Conservation (phyloP, 352 stramenopile genomes). For the Phytopythium vexans region DNA sequence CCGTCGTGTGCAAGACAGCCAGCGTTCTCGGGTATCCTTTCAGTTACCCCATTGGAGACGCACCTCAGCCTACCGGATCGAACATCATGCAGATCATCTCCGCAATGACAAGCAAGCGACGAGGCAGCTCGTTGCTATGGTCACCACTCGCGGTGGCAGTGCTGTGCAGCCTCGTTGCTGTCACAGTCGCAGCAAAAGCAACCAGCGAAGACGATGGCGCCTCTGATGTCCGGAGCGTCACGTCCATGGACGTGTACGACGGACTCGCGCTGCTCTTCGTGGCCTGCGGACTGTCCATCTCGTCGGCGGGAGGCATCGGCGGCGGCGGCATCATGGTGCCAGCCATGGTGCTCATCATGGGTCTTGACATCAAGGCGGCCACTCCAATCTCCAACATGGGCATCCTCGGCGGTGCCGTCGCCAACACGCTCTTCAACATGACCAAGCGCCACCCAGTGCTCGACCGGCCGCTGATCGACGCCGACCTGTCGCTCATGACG, state of each 20-base stretch:
- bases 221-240: slow-evolving; percentile 16
- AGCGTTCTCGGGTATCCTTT: too few species aligned
- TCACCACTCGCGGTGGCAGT: too few species aligned
- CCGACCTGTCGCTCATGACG: slow-evolving; percentile 44
- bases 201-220: slow-evolving; percentile 13
- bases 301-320: slow-evolving; percentile 42
- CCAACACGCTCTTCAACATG: slow-evolving; percentile 56
- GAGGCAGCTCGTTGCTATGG: too few species aligned
- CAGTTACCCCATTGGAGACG: too few species aligned
- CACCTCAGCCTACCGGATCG: too few species aligned
- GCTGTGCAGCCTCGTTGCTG: too few species aligned
- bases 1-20: too few species aligned
- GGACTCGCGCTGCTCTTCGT: slow-evolving; percentile 37
- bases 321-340: slow-evolving; percentile 45
- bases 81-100: too few species aligned
- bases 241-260: slow-evolving; percentile 30
- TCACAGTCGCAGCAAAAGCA: too few species aligned
- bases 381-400: slow-evolving; percentile 48
- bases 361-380: slow-evolving; percentile 57
- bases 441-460: slow-evolving; percentile 44
- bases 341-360: slow-evolving; percentile 44
- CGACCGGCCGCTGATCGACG: slow-evolving; percentile 49
- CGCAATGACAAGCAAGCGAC: too few species aligned
- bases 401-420: slow-evolving; percentile 47
- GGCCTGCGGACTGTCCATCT: slow-evolving; percentile 26